A percentile compares a stretch with the other conserved stretches of the same genome.
These are phyloP conservation scores for Psilocybe tampanensis DNA, from an alignment of 768 basidiomycete species.

Conservation along the genomic window DNA sequence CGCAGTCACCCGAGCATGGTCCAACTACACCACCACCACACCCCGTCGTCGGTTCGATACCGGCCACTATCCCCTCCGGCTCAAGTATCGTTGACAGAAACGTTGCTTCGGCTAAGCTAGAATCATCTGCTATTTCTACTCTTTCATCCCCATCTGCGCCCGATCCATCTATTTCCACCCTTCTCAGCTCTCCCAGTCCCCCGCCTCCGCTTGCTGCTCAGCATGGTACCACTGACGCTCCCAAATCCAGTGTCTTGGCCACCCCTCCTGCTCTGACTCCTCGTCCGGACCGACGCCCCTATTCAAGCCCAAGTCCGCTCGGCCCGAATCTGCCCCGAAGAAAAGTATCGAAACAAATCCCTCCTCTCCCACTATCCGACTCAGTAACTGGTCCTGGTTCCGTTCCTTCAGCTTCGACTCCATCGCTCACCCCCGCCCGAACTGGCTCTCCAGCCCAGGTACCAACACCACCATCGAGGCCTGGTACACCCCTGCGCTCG, in stretches of 20 bases:
- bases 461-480: not conserved
- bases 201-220: too few relatives aligned
- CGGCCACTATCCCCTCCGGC: not conserved
- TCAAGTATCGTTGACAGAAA: too few relatives aligned
- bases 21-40: too few relatives aligned
- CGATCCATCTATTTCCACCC: too few relatives aligned
- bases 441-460: not conserved
- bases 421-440: not conserved
- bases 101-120: not conserved
- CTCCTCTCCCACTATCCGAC: not conserved
- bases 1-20: too few relatives aligned
- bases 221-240: too few relatives aligned
- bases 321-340: not conserved
- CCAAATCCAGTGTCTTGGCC: too few relatives aligned
- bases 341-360: not conserved
- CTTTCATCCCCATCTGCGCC: too few relatives aligned
- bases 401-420: not conserved
- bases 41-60: too few relatives aligned
- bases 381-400: not conserved
- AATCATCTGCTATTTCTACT: not conserved
- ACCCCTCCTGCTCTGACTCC: not conserved
- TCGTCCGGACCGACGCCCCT: not conserved
- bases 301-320: not conserved
- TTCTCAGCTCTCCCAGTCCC: too few relatives aligned
- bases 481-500: not conserved